Conservation (phyloP, 257 asterid species). For the Capsicum rhomboideum region DNA sequence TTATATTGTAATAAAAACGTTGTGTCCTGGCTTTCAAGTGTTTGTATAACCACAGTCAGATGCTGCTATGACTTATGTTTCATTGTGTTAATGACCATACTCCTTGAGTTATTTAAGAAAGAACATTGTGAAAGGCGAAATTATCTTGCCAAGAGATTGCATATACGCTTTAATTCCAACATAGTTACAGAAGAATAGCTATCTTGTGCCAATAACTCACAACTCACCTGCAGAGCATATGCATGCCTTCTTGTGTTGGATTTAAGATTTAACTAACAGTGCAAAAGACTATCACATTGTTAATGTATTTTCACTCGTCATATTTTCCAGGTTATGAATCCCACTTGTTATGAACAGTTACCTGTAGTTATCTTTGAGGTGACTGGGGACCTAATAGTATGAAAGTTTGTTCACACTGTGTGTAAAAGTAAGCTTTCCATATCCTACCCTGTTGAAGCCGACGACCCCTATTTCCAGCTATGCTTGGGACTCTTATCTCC, state of each 20-base stretch:
- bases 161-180: neutral
- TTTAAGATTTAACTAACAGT: neutral
- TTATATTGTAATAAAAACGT: neutral
- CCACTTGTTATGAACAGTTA: neutral
- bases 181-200: neutral
- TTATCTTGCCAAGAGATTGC: neutral
- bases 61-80: neutral
- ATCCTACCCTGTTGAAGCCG: neutral
- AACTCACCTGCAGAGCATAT: neutral
- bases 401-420: neutral
- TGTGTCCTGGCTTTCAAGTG: neutral
- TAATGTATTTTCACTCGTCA: neutral
- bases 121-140: neutral
- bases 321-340: neutral
- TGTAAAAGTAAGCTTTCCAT: neutral
- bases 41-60: too few species aligned
- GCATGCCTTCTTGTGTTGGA: neutral
- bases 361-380: neutral
- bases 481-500: neutral
- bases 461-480: neutral
- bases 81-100: neutral
- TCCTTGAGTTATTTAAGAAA: neutral
- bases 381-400: neutral
- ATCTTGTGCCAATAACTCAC: neutral
- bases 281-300: neutral